Percentiles rank a stretch among this genome's conserved stretches.
phyloP scores from a whole-genome alignment of 2,329 filamentous ascomycete genomes.

The Colletotrichum tanaceti region DNA sequence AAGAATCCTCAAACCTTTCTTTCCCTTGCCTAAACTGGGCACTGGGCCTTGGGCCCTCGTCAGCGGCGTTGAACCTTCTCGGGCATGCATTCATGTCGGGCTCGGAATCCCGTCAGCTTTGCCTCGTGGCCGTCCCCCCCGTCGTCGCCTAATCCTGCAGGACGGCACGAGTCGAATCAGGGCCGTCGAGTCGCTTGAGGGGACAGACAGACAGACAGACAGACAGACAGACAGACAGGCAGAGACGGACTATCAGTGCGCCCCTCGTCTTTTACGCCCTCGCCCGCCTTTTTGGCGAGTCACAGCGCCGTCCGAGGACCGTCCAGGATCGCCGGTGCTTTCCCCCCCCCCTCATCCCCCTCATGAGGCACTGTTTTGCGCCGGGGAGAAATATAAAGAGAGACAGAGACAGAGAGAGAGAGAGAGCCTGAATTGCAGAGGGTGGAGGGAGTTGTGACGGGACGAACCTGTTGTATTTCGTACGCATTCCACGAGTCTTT shows the following conservation, averaged over 20 bases:
- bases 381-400: too few species aligned
- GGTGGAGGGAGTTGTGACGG: too few species aligned
- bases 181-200: too few species aligned
- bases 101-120: background rate
- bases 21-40: too few species aligned
- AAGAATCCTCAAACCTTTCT: too few species aligned
- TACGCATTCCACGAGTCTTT: too few species aligned
- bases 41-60: too few species aligned
- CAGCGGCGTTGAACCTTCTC: background rate
- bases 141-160: slow-evolving; percentile 4
- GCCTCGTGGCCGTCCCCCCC: background rate
- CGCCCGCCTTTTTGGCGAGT: slow-evolving; percentile 31
- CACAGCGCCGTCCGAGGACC: slow-evolving; percentile 40
- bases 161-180: background rate
- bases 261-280: slow-evolving; percentile 25
- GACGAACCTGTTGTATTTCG: too few species aligned
- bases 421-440: too few species aligned
- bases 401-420: too few species aligned
- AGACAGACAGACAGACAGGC: background rate
- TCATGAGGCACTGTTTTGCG: too few species aligned
- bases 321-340: slow-evolving; percentile 21
- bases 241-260: slow-evolving; percentile 22
- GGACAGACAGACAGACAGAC: background rate
- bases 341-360: too few species aligned
- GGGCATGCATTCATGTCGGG: background rate